Percentiles rank a stretch among this genome's conserved stretches.
phyloP scores from a whole-genome alignment of 2,329 filamentous ascomycete genomes.

The Paecilomyces formosus region DNA sequence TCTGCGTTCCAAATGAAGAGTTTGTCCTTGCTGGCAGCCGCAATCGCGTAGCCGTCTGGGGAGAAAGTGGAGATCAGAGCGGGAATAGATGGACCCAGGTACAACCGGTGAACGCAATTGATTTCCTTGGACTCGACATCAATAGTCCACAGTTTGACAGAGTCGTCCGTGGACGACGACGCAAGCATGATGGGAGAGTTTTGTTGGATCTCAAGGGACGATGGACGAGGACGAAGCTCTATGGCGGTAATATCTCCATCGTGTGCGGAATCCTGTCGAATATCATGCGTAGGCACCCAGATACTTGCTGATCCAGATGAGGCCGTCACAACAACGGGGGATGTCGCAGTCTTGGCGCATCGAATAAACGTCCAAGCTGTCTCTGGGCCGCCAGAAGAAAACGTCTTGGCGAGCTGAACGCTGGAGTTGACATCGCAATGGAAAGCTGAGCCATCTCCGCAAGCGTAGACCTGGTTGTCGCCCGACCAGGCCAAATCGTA shows the following conservation, averaged over 20 bases:
- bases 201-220: slow-evolving; percentile 15
- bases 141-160: slow-evolving; percentile 38
- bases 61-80: slow-evolving; percentile 38
- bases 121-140: slow-evolving; percentile 30
- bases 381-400: slow-evolving; percentile 18
- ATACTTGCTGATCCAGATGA: slow-evolving; percentile 30
- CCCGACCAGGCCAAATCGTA: slow-evolving; percentile 38
- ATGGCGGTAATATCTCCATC: slow-evolving; percentile 37
- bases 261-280: slow-evolving; percentile 31
- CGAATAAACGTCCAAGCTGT: slow-evolving; percentile 37
- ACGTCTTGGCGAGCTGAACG: slow-evolving; percentile 29
- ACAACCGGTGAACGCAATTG: slow-evolving; percentile 28
- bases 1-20: slow-evolving; percentile 42
- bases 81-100: slow-evolving; percentile 27
- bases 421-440: slow-evolving; percentile 31
- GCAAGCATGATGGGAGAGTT: slow-evolving; percentile 29
- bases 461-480: slow-evolving; percentile 29
- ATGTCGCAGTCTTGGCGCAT: slow-evolving; percentile 19
- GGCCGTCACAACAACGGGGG: slow-evolving; percentile 31
- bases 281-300: slow-evolving; percentile 40
- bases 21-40: slow-evolving; percentile 36
- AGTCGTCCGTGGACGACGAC: slow-evolving; percentile 39
- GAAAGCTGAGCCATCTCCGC: slow-evolving; percentile 32
- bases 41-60: slow-evolving; percentile 40
- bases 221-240: slow-evolving; percentile 30